Evolutionary conservation across 108 stramenopile species (phyloP), one percentile per base, ranked within the genome.

Genomic region (Pseudonitzschia pungens): DNA sequence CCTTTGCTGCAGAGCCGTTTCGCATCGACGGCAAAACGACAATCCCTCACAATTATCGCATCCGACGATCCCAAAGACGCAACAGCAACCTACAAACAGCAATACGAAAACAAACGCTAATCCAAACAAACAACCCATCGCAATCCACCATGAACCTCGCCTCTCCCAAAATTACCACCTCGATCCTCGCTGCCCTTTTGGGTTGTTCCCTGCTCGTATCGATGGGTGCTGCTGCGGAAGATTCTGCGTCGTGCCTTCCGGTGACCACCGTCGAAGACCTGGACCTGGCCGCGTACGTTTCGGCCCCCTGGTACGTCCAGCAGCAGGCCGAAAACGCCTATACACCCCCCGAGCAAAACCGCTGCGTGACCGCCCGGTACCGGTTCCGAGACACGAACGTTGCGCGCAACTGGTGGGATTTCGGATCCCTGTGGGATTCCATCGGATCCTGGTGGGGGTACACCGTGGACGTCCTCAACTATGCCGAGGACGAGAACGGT

Each of bases 331-430:
- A 32, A 12, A 70, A 70, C 53, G 18, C 69, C 0, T 83, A 83
- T 45, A 50, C 71, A 16, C 76, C 79, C 32, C 22, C n/a, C 18
- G 79, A 80, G 15, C 53, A 55, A 43, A 80, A 80, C 68, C 76
- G 54, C 21, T 84, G 83, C 55, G 79, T 80, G 21, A 52, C 63
- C 31, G 83, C 83, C 22, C 70, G 77, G 41, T 84, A 84, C 76
- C 36, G 0, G 14, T 2, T 57, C 14, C 26, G 36, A 29, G 75
- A 59, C 52, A n/a, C n/a, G 14, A 52, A 27, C 26, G 24, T 14
- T 28, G 20, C 24, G 16, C 32, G 11, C 42, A 21, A 5, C 24
- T 55, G 54, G 54, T 55, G 22, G 24, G 22, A 55, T 10, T 18
- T 18, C 51, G n/a, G n/a, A n/a, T n/a, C n/a, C n/a, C n/a, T n/a